These are phyloP conservation scores for Thamnidium elegans DNA, from an alignment of 192 early-diverging fungal species.

Conservation along the genomic window DNA sequence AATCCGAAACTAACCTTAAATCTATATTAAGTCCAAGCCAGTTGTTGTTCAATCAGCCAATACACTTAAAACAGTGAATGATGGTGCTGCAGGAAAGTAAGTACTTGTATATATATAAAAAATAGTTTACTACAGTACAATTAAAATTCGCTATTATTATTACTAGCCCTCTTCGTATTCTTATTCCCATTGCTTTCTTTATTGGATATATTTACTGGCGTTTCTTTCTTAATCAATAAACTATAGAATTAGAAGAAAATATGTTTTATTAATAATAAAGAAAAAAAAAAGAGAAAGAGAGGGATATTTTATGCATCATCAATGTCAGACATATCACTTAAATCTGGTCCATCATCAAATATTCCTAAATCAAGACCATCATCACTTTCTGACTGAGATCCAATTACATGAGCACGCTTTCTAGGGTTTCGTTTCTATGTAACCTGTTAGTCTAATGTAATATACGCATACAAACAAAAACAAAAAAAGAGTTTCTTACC, in stretches of 20 bases:
- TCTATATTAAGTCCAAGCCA: constrained; percentile 26
- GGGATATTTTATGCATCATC: constrained; percentile 3
- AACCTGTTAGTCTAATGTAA: too few relatives aligned
- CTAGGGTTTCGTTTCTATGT: too few relatives aligned
- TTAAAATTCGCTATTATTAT: neutral
- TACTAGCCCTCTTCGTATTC: constrained; percentile 31
- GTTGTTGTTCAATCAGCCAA: constrained; percentile 12
- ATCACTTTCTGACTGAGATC: constrained; percentile 5
- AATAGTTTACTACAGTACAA: neutral
- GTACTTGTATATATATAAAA: constrained; percentile 8
- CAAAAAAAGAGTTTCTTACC: too few relatives aligned
- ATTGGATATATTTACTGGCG: constrained; percentile 31
- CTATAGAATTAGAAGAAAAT: neutral
- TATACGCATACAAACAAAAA: too few relatives aligned
- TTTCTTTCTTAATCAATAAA: constrained; percentile 24
- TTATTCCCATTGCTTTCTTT: constrained; percentile 27
- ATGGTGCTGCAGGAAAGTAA: constrained; percentile 31
- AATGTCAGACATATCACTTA: constrained; percentile 32
- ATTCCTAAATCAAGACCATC: constrained; percentile 18
- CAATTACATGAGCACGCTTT: neutral
- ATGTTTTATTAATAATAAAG: neutral
- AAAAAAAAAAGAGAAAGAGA: neutral
- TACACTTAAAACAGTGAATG: neutral
- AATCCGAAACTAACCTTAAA: neutral
- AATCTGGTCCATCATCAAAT: constrained; percentile 33